Evolutionary conservation across 23 red algal genomes (phyloP), one percentile per base, ranked within the genome.

Genomic region (Agarophyton chilense): DNA sequence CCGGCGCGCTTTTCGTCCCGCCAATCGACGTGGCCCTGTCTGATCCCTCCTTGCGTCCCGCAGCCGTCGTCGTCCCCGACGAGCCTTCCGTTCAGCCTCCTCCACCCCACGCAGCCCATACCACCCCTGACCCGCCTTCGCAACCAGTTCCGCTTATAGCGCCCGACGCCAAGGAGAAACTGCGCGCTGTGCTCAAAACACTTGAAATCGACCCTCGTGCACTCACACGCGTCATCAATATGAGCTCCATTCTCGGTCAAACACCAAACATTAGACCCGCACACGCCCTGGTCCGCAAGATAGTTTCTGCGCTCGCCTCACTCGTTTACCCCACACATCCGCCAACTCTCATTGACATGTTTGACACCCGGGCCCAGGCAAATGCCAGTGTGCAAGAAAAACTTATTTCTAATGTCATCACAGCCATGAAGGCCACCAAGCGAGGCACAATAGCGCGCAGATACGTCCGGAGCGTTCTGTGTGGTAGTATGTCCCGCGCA

Each of bases 401-500:
- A 45, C 82, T 86, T 58, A 72, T 71, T 71, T 49, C 49, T 28
- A 86, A 86, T 35, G 32, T 86, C 12, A 70, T 86, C 5, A 72
- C 60, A 35, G 82, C 82, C 6, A 70, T 86, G 82, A 86, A 71
- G 31, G 64, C 60, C 26, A 86, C 82, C 2, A 53, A 67, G 26
- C 60, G 82, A 5, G 82, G 82, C 22, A 86, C 82, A 18, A 70
- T 86, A 32, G 82, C 82, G 24, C 82, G 64, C 8, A 86, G 64
- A 31, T 86, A 86, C 22, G 50, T 86, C 62, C 40, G 82, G 21
- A 72, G 62, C 50, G 64, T 86, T 50, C 51, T 86, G 14, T 86
- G 82, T 16, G 82, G 82, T 14, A 72, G 58, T 39, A 86, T 86
- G 82, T 70, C 82, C 16, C 64, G 60, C 13, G 57, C 82, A 26